phyloP scores from a whole-genome alignment of 495 filamentous ascomycete genomes.

The Hyaloscypha variabilis region DNA sequence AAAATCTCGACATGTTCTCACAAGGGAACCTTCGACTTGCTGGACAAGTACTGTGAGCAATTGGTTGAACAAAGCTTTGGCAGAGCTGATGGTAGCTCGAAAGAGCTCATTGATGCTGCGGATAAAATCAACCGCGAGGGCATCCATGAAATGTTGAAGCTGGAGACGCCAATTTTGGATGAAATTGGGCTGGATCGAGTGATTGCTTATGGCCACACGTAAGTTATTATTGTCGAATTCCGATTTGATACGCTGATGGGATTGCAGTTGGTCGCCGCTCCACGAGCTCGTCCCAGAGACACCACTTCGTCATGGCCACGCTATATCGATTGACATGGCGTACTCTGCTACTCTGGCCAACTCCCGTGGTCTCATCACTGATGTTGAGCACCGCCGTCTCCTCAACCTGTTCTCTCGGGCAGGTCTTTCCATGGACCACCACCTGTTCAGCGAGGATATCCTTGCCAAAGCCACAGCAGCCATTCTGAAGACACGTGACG shows the following conservation, averaged over 20 bases:
- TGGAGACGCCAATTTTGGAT: slow-evolving; percentile 66
- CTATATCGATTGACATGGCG: slow-evolving; percentile 70
- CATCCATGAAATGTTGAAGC: slow-evolving; percentile 64
- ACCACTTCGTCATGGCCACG: slow-evolving; percentile 65
- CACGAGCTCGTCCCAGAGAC: slow-evolving; percentile 62
- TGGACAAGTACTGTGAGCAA: slow-evolving; percentile 63
- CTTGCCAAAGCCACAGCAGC: slow-evolving; percentile 61
- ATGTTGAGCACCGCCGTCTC: slow-evolving; percentile 55
- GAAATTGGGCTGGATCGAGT: slow-evolving; percentile 65
- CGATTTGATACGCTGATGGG: background rate
- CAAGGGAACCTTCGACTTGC: slow-evolving; percentile 56
- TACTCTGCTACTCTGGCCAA: slow-evolving; percentile 64
- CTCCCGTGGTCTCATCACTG: slow-evolving; percentile 49
- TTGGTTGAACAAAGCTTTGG: slow-evolving; percentile 60
- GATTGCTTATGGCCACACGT: slow-evolving; percentile 68
- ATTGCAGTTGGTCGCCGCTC: slow-evolving; percentile 59
- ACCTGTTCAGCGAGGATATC: slow-evolving; percentile 58
- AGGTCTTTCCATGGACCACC: slow-evolving; percentile 64
- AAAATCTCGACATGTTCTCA: slow-evolving; percentile 69
- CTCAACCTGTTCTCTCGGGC: slow-evolving; percentile 61
- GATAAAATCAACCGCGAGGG: slow-evolving; percentile 61
- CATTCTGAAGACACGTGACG: slow-evolving; percentile 66
- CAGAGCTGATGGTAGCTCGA: slow-evolving; percentile 47
- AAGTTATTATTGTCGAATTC: no score
- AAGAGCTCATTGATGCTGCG: slow-evolving; percentile 53